Base-by-base conservation (phyloP, 768 basidiomycete genomes). In the Russula emetica region DNA sequence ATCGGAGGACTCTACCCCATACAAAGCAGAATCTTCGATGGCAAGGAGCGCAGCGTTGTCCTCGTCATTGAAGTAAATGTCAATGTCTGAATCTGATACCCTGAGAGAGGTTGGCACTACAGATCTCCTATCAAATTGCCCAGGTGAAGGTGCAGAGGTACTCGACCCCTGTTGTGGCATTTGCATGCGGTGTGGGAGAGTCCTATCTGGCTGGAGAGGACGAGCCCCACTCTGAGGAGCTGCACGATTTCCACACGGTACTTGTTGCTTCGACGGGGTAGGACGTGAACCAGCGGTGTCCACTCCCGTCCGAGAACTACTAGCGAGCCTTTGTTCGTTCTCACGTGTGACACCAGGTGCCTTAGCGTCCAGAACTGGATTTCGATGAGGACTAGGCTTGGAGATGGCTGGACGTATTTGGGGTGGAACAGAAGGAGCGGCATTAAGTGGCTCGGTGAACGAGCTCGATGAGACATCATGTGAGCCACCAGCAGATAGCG, bases 1-100 rank as follows among this genome's bases (percentile, higher is more conserved):
- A 45, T 38, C 20, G 8, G 5, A 8, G 40, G 52, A 44, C n/a
- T 30, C 55, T 7, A 32, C 9, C n/a, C 34, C 55, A 11, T 38
- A 42, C 32, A 60, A 24, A 32, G 24, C 24, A 36, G 54, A 26
- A 42, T 63, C 55, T 20, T 64, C 58, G 38, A 58, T 34, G 26
- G 52, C 58, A 58, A 67, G 36, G 44, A 61, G 24, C 6, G 32
- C 54, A 1, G 57, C 59, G 16, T 65, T 56, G n/a, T 65, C 63
- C 30, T 60, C 49, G n/a, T 57, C 52, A 26, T 60, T 47, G 70
- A 68, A 68, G 72, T 73, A 26, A 67, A 13, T 32, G 67, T 72
- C 61, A n/a, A n/a, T n/a, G 54, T 54, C 67, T 18, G 63, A 56
- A 34, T 65, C 59, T 18, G 54, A 49, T 20, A n/a, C 42, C 24